Conservation (phyloP, 768 basidiomycete genomes). For the Naganishia vaughanmartiniae region DNA sequence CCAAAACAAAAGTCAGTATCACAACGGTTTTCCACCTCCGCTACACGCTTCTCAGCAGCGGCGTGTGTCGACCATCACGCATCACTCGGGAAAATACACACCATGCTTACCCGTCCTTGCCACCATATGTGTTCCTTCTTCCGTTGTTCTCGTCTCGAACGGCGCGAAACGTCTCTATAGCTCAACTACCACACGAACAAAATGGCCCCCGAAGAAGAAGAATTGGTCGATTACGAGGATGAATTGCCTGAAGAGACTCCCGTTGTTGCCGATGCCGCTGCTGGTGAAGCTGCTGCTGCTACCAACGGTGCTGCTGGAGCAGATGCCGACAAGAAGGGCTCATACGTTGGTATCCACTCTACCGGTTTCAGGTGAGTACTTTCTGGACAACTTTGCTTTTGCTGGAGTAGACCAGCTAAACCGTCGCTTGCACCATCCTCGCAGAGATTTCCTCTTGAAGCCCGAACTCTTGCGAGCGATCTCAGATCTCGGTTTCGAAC, state of each 20-base stretch:
- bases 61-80: slow-evolving; percentile 1
- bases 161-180: slow-evolving; percentile 17
- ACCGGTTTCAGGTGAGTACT: slow-evolving; percentile 86
- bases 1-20: slow-evolving; percentile 21
- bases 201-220: slow-evolving; percentile 53
- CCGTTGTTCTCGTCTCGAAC: slow-evolving; percentile 14
- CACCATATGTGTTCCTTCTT: slow-evolving; percentile 17
- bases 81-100: slow-evolving; percentile 7
- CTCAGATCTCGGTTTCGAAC: slow-evolving; percentile 98
- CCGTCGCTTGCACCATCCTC: too few relatives aligned
- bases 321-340: slow-evolving; percentile 80
- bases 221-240: slow-evolving; percentile 53
- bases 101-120: slow-evolving; percentile 20
- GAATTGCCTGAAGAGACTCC: slow-evolving; percentile 50
- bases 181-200: slow-evolving; percentile 26
- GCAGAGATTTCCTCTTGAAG: slow-evolving; percentile 94
- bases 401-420: not conserved
- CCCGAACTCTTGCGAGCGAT: slow-evolving; percentile 95
- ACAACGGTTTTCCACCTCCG: slow-evolving; percentile 1
- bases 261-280: slow-evolving; percentile 53
- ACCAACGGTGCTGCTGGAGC: slow-evolving; percentile 53
- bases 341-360: slow-evolving; percentile 95
- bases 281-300: slow-evolving; percentile 32
- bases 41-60: slow-evolving; percentile 4
- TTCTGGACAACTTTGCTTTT: not conserved